A percentile compares a stretch with the other conserved stretches of the same genome.
phyloP scores from a whole-genome alignment of 805 yeast genomes.

The Grigorovia yakushimaensis region DNA sequence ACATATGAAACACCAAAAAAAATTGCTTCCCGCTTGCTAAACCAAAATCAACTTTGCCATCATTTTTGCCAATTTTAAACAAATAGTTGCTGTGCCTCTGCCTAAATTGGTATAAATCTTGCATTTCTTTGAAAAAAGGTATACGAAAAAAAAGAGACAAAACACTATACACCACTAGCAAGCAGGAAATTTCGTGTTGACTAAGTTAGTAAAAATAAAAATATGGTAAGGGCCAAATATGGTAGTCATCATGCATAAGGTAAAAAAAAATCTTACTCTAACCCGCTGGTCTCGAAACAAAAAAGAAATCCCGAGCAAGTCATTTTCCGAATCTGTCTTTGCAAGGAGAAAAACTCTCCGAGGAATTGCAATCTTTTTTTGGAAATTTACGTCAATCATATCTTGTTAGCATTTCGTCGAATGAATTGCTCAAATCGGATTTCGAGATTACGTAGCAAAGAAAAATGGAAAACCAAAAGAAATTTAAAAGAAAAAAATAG shows the following conservation, averaged over 20 bases:
- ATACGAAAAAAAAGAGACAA: not conserved
- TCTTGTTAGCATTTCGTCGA: not conserved
- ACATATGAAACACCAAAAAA: not conserved
- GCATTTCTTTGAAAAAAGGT: not conserved
- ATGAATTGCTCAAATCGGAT: no score
- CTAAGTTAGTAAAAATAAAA: no score
- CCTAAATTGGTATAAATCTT: not conserved
- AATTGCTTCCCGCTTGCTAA: not conserved
- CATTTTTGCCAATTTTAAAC: not conserved
- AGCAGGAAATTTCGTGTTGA: not conserved
- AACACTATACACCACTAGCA: not conserved
- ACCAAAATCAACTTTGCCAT: not conserved
- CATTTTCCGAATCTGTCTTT: not conserved
- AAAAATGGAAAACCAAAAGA: not conserved
- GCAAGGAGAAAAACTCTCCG: not conserved
- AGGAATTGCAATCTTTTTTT: not conserved
- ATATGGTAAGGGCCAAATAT: no score
- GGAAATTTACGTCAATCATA: not conserved
- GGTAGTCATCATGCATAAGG: not conserved
- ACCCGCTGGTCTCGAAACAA: not conserved
- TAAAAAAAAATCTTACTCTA: not conserved
- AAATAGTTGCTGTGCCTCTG: not conserved
- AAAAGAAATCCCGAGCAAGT: not conserved
- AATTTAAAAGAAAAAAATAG: not conserved
- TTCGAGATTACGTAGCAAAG: no score